Base-by-base conservation (phyloP, 345 rosid genomes). In the Turritis glabra region DNA sequence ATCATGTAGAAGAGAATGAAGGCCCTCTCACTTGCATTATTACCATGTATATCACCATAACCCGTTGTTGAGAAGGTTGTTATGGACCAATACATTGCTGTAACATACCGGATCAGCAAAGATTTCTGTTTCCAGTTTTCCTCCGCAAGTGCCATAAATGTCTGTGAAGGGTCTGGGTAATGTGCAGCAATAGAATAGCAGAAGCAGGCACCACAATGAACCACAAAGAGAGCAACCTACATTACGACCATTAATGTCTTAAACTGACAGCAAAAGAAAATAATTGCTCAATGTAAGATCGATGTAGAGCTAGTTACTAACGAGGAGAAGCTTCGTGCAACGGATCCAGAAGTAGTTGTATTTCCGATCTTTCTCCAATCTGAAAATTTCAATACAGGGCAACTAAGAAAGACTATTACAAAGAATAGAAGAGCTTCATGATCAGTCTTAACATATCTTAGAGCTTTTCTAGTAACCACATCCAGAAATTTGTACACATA, bases 21-120 rank as follows among this genome's bases (percentile, higher is more conserved):
- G 19, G 84, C 21, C 90, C 89, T 89, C 80, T 93, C 98, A 7
- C 63, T 38, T 11, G 80, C 53, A 64, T 88, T 91, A 29, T 84
- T 85, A 32, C 94, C 88, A 72, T 91, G 98, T 29, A 93, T 54
- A 78, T 93, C 97, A 51, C 98, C 98, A 57, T 93, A 93, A 15
- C 98, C 98, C 19, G 89, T 85, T n/a, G 96, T 89, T 15, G 96
- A 80, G 40, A 91, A 84, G 4, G 97, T 93, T 75, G 93, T 80
- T 35, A 89, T 89, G 32, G 98, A 88, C 97, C 97, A 91, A 71
- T 93, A 91, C 54, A 91, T 51, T 1, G 97, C 68, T 26, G 85
- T 85, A 37, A 84, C 82, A 64, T 93, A 93, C 19, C 74, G 87
- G n/a, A 73, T 12, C 38, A 88, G 63, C 21, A 66, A 53, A 57